Evolutionary conservation across 1,284 basidiomycete species (phyloP).

Genomic region (Somion occarium): DNA sequence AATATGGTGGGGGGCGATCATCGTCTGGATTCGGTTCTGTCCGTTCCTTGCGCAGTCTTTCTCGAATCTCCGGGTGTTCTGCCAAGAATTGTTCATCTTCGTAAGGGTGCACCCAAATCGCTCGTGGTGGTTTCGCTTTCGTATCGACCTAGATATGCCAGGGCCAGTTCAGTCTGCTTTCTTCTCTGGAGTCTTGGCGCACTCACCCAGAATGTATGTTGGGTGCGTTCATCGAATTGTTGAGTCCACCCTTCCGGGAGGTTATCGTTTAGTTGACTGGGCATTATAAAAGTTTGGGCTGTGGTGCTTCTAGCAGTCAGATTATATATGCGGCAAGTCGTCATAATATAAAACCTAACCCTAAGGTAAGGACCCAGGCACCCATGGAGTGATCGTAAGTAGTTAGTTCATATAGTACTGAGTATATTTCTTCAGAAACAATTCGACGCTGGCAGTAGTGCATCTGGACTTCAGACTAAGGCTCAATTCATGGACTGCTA

Average conservation of each 20-base stretch:
- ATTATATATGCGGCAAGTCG: no score
- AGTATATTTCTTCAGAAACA: no score
- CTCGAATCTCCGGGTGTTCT: conserved; percentile 47
- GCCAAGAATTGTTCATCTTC: conserved; percentile 59
- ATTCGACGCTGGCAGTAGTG: no score
- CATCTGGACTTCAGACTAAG: no score
- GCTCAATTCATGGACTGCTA: no score
- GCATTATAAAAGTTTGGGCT: conserved; percentile 13
- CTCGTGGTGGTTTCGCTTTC: conserved; percentile 53
- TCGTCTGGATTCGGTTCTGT: conserved; percentile 8
- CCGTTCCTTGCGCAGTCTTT: conserved; percentile 32
- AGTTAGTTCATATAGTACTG: no score
- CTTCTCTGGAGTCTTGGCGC: background rate
- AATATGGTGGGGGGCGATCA: conserved; percentile 21
- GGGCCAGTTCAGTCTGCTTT: conserved; percentile 6
- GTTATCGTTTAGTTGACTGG: conserved; percentile 15
- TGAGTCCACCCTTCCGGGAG: conserved; percentile 63
- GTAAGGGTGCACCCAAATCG: conserved; percentile 68
- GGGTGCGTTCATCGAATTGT: conserved; percentile 41
- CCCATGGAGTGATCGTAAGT: no score
- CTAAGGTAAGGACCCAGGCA: no score
- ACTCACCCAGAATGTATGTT: conserved; percentile 42
- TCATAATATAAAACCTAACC: no score
- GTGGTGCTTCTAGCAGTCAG: conserved; percentile 4
- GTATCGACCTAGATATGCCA: conserved; percentile 58